Base-by-base conservation (phyloP, 2,329 filamentous ascomycete genomes). In the Alternaria panax region DNA sequence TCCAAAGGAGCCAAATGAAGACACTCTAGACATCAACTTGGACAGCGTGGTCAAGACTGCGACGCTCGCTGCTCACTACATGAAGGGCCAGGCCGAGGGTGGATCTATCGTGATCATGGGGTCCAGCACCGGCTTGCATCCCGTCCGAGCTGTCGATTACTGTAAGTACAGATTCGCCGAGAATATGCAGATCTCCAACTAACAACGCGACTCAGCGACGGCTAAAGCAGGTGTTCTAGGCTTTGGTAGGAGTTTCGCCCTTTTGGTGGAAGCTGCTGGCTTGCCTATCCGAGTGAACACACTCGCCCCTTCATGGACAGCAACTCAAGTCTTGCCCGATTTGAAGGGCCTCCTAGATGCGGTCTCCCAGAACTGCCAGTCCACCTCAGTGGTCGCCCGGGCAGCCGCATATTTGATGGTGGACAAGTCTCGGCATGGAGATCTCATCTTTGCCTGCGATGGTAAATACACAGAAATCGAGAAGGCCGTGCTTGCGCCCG, bases 221-320 rank as follows among this genome's bases (percentile, higher is more conserved):
- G 76, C 85, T 27, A 88, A 88, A 59, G 83, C 87, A 54, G 86
- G 80, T 22, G 81, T 86, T 0, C 62, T 87, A 0, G 86, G 86
- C 2, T 81, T 86, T 54, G 79, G 84, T 22, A 80, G 85, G 27
- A 81, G 82, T 3, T 72, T 86, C 9, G 70, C 79, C 1, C 72
- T 75, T 3, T 71, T 81, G 4, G 63, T 85, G 3, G 62, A 68
- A 12, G 65, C 64, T 2, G 73, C 77, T 11, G 60, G 69, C 18
- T 60, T 84, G 1, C 81, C 83, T 1, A 82, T 88, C 42, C 83
- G 86, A 14, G 69, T 88, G 51, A 88, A 88, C 75, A 81, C 79
- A 6, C 74, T 88, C 20, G 81, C 83, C 1, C 85, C 86, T 1
- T 82, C 79, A 28, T 88, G 85, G 85, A 87, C 86, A 0, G 74